These are phyloP conservation scores for Kodamaea sagamina DNA, from an alignment of 805 yeast species.

Conservation along the genomic window DNA sequence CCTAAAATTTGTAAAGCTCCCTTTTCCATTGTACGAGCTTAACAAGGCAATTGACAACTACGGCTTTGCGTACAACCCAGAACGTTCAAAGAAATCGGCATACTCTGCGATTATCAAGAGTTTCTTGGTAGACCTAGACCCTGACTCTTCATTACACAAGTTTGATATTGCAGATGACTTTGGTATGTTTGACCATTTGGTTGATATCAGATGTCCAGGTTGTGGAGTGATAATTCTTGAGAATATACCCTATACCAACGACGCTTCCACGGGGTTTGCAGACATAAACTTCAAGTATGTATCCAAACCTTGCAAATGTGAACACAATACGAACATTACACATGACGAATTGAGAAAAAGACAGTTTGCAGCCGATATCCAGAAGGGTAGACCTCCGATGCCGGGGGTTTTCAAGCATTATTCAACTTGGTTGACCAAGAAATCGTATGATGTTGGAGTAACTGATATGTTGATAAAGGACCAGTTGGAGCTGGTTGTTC, in stretches of 20 bases:
- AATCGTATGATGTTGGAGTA: not conserved
- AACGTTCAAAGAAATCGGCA: not conserved
- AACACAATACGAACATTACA: not conserved
- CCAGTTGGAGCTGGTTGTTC: no score
- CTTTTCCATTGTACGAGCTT: constrained; percentile 22
- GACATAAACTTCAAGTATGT: constrained; percentile 12
- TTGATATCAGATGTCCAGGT: constrained; percentile 3
- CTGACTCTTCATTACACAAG: not conserved
- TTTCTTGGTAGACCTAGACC: not conserved
- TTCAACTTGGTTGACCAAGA: constrained; percentile 10
- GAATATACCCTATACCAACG: constrained; percentile 15
- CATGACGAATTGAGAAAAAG: constrained; percentile 3
- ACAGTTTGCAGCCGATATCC: no score
- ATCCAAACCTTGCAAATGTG: not conserved
- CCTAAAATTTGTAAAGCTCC: constrained; percentile 16
- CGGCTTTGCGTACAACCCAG: constrained; percentile 17
- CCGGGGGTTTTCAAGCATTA: constrained; percentile 14
- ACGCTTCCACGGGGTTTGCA: constrained; percentile 16
- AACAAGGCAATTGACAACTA: constrained; percentile 13
- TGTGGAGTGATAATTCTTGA: constrained; percentile 1
- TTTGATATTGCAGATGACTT: not conserved
- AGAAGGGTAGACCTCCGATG: not conserved
- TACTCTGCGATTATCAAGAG: constrained; percentile 6
- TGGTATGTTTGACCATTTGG: not conserved
- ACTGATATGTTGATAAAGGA: no score